Evolutionary conservation across 306 rosid species (phyloP), one percentile per base, ranked within the genome.

Genomic region (Vigna mungo): DNA sequence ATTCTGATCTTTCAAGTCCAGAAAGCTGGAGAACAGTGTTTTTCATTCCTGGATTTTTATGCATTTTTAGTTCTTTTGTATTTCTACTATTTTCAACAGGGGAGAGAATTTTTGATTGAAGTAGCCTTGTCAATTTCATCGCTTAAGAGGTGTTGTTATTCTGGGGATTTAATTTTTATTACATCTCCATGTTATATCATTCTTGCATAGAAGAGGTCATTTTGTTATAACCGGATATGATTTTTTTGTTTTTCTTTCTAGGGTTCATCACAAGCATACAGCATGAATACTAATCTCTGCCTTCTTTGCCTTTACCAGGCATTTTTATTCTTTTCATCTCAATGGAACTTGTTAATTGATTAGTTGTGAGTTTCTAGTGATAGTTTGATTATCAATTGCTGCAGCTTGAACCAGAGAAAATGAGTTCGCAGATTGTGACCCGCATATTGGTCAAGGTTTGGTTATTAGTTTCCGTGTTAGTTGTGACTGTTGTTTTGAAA

Each of bases 51-150:
- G 99, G 98, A 25, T 48, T 96, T 65, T 89, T 92, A 68, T 96
- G 99, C 85, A 83, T 91, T 75, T 74, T 91, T 59, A 92, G 99
- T 83, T 87, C 97, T 55, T 13, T 92, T 20, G 78, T 92, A 62
- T 96, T 96, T 81, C 13, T 91, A 41, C 67, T 87, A 51, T 96
- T 92, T 80, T 91, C 99, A 16, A 96, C 98, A 0, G 99, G 98
- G 53, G 98, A 96, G 89, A 91, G 98, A 75, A 85, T 92, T 87
- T 92, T 92, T 86, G 94, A 96, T 53, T 96, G 94, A 92, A 87
- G 56, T 80, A 44, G 70, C 60, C 39, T 51, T 69, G 77, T 85
- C 52, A 58, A 27, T 68, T 65, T 65, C 77, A 21, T 64, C 69
- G 54, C 76, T 77, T 65, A 53, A 15, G 37, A 23, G 52, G 49